Base-by-base conservation (phyloP, 2,329 filamentous ascomycete genomes). In the Pseudonectria buxi region DNA sequence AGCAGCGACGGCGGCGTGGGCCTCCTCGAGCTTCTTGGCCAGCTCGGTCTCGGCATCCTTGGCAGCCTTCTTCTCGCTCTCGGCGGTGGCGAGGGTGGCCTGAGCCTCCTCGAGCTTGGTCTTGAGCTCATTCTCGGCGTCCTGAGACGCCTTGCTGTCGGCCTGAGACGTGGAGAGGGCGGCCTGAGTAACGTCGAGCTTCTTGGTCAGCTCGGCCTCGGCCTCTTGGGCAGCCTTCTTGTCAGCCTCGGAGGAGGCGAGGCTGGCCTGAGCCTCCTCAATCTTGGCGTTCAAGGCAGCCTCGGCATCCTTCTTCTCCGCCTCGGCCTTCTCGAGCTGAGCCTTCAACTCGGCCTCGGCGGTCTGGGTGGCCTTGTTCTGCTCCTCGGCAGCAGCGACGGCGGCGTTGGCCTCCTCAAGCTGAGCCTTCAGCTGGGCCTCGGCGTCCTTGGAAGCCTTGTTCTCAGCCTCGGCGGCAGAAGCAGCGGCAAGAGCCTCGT, bases 341-440 rank as follows among this genome's bases (percentile, higher is more conserved):
- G 50, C 26, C 32, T 45, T 46, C 13, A 50, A 32, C 11, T 37
- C 32, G 24, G 47, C 36, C 33, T 44, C 47, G 10, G 44, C 42
- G n/a, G n/a, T n/a, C n/a, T n/a, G n/a, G 10, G n/a, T 7, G 18
- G 13, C 13, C 14, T 30, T 30, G 11, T 14, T 15, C 14, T 30
- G 10, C 28, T 30, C n/a, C n/a, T n/a, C n/a, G n/a, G 18, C 18
- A 22, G 18, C 18, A 9, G 18, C 9, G 18, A 5, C 5, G 13
- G 33, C 24, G 10, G 24, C 24, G 30, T 35, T 22, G 12, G 32
- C 13, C 31, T 37, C 30, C 36, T 34, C 24, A n/a, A 30, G 29
- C 18, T 22, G 5, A 5, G 5, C 9, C 5, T 5, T 9, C 18
- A 22, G 5, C 7, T 26, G 10, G 14, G 24, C 7, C 26, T 26